Percentiles rank a stretch among this genome's conserved stretches.
Conservation (phyloP, 2,329 filamentous ascomycete genomes). For the Fusarium sp. region DNA sequence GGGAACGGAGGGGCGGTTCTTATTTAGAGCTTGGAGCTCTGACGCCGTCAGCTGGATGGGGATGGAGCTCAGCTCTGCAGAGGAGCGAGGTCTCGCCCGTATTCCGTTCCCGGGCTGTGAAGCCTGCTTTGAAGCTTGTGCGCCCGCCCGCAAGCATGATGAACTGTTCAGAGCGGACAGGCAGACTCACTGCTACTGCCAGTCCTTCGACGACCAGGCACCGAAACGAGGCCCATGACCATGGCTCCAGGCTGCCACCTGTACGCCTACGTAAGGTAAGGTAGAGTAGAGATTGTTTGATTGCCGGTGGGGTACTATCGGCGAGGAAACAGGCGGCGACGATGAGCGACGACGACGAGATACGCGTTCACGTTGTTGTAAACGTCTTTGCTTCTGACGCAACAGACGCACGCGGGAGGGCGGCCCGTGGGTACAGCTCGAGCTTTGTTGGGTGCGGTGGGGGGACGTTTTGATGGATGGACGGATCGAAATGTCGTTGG, state of each 20-base stretch:
- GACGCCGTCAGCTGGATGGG: slow-evolving; percentile 13
- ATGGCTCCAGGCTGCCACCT: slow-evolving; percentile 40
- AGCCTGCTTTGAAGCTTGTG: slow-evolving; percentile 5
- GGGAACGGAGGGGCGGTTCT: slow-evolving; percentile 32
- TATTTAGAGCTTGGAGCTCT: slow-evolving; percentile 32
- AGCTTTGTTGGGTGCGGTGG: slow-evolving; percentile 32
- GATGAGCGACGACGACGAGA: not conserved
- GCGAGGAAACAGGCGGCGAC: not conserved
- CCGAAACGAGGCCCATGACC: slow-evolving; percentile 50
- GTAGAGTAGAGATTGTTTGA: slow-evolving; percentile 3
- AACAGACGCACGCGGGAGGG: not conserved
- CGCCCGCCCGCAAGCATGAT: not conserved
- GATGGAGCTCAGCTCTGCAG: slow-evolving; percentile 6
- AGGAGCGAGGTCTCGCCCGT: not conserved
- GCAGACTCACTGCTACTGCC: slow-evolving; percentile 43
- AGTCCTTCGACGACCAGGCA: slow-evolving; percentile 47
- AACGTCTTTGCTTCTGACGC: slow-evolving; percentile 9
- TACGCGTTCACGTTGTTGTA: not conserved
- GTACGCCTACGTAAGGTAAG: not conserved
- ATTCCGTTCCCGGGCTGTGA: not conserved
- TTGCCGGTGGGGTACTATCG: slow-evolving; percentile 1
- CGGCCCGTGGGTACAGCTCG: slow-evolving; percentile 15
- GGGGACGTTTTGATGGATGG: slow-evolving; percentile 17
- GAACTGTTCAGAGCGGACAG: slow-evolving; percentile 8
- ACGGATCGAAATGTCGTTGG: slow-evolving; percentile 13